These are phyloP conservation scores for Fomitiporia mediterranea DNA, from an alignment of 1,284 basidiomycete species.

Conservation along the genomic window DNA sequence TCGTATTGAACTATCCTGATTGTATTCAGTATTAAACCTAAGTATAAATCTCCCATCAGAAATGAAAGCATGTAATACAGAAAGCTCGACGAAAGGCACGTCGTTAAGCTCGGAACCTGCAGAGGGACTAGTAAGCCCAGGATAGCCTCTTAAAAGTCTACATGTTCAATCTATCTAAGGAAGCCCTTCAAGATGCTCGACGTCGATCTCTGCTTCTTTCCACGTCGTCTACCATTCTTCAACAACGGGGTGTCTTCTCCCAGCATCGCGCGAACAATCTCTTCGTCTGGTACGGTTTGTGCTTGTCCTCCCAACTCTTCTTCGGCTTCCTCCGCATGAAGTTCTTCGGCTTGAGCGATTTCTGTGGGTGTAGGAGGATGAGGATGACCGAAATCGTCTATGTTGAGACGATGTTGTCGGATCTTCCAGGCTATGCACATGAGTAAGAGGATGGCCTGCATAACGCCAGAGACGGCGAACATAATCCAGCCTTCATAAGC, in stretches of 20 bases:
- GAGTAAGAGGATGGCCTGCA: slow-evolving; percentile 78
- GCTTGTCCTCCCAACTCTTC: neutral
- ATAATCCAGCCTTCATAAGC: slow-evolving; percentile 69
- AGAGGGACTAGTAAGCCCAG: no score
- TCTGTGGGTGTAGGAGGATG: slow-evolving; percentile 27
- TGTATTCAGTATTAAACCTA: no score
- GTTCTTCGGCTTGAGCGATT: neutral
- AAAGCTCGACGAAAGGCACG: neutral
- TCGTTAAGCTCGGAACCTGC: neutral
- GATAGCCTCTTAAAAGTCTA: no score
- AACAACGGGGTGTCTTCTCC: slow-evolving; percentile 17
- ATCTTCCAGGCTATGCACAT: slow-evolving; percentile 82
- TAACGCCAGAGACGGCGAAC: slow-evolving; percentile 80
- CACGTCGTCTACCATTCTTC: slow-evolving; percentile 6
- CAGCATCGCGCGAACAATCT: slow-evolving; percentile 19
- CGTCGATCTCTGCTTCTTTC: neutral
- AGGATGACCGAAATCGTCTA: slow-evolving; percentile 90
- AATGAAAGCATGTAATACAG: no score
- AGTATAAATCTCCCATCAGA: no score
- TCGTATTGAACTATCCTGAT: no score
- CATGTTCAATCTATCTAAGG: neutral
- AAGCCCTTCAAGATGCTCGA: neutral
- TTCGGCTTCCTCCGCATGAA: slow-evolving; percentile 1
- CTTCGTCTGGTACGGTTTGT: slow-evolving; percentile 1
- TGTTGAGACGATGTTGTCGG: slow-evolving; percentile 68